phyloP scores from a whole-genome alignment of 2,329 filamentous ascomycete species.

The Aquanectria penicillioides region DNA sequence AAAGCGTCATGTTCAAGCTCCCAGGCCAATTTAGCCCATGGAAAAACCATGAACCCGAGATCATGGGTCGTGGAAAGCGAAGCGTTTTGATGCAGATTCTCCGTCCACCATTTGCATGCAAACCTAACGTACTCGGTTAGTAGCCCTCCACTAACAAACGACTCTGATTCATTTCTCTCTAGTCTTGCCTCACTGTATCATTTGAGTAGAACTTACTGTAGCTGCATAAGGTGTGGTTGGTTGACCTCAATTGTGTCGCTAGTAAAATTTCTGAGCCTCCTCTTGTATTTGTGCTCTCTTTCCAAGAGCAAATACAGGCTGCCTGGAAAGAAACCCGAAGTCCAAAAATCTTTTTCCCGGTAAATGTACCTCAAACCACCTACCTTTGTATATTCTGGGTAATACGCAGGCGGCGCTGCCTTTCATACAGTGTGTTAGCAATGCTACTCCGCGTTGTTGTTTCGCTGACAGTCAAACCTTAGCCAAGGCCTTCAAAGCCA shows the following conservation, averaged over 20 bases:
- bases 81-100: slow-evolving; percentile 49
- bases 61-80: slow-evolving; percentile 50
- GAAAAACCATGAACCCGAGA: slow-evolving; percentile 55
- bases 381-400: slow-evolving; percentile 52
- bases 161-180: too few relatives aligned
- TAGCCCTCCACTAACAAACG: neutral
- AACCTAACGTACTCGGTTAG: slow-evolving; percentile 27
- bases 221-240: slow-evolving; percentile 38
- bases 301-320: slow-evolving; percentile 54
- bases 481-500: slow-evolving; percentile 10
- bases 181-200: too few relatives aligned
- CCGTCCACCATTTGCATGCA: slow-evolving; percentile 55
- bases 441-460: too few relatives aligned
- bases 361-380: slow-evolving; percentile 50
- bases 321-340: slow-evolving; percentile 59
- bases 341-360: slow-evolving; percentile 56
- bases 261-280: neutral
- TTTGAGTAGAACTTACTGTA: slow-evolving; percentile 39
- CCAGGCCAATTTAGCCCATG: slow-evolving; percentile 51
- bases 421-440: neutral
- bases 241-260: slow-evolving; percentile 1
- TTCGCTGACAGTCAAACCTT: neutral
- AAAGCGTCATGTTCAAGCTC: slow-evolving; percentile 49
- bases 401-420: slow-evolving; percentile 34
- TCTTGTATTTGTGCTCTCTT: slow-evolving; percentile 39